Evolutionary conservation across 106 monocot genomes (phyloP).

Genomic region (Apostasia ramifera): DNA sequence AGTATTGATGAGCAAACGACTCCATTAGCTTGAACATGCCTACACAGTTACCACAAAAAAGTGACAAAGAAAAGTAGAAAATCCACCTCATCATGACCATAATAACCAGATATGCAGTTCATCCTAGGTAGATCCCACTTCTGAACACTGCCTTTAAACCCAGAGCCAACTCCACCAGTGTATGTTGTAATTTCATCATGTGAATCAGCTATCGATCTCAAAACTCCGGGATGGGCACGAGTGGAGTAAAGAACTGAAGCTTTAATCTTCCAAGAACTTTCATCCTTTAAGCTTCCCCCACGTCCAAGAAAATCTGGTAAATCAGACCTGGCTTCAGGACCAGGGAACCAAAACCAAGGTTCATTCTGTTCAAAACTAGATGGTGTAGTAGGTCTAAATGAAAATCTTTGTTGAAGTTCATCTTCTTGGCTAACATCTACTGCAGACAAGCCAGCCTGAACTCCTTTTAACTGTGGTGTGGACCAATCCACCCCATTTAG

Average conservation of each 20-base stretch:
- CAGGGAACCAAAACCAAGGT: conserved; percentile 93
- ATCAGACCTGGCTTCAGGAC: conserved; percentile 42
- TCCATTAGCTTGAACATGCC: too few species aligned
- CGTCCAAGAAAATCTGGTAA: conserved; percentile 60
- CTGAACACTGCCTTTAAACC: conserved; percentile 90
- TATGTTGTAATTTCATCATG: conserved; percentile 77
- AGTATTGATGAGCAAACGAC: too few species aligned
- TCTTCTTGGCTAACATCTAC: conserved; percentile 25
- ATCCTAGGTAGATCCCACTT: conserved; percentile 89
- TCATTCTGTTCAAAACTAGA: conserved; percentile 25
- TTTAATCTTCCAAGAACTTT: conserved; percentile 82
- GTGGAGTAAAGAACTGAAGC: conserved; percentile 70
- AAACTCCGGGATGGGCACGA: conserved; percentile 83
- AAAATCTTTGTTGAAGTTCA: conserved; percentile 29
- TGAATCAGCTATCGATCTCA: conserved; percentile 62
- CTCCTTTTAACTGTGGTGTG: conserved; percentile 69
- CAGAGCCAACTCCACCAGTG: conserved; percentile 94
- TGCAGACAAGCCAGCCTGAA: conserved; percentile 23
- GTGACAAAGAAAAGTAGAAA: background rate
- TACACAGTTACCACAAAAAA: too few species aligned
- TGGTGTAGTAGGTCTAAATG: conserved; percentile 7
- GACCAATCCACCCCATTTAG: conserved; percentile 90
- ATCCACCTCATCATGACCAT: conserved; percentile 97
- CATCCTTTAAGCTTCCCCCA: conserved; percentile 44
- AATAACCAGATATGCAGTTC: conserved; percentile 85